Evolutionary conservation across 1,284 basidiomycete species (phyloP), one percentile per base, ranked within the genome.

Genomic region (Microbotryum silenes-acaulis): DNA sequence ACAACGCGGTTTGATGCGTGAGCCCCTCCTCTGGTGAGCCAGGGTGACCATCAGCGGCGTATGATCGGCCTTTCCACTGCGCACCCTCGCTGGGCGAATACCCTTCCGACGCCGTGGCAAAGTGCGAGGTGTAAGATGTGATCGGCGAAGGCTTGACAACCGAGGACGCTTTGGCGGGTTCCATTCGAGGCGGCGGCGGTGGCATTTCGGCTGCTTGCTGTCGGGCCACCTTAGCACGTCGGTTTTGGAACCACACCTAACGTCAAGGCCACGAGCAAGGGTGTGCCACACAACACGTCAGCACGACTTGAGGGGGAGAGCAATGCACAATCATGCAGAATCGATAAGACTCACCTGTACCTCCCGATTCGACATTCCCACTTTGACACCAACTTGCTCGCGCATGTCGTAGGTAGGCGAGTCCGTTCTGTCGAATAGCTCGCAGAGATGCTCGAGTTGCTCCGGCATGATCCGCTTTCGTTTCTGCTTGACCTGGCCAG

Each of bases 241-340:
- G 63, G 48, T 73, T 73, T 59, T 73, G 72, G 47, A 72, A 72
- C 72, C 72, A 73, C 37, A 73, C 70, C 68, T 72, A 47, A 16
- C 42, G 6, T 46, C 23, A 48, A 45, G 12, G 27, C 37, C 23
- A 46, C 6, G 23, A 54, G 25, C 10, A 14, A 54, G 6, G 51
- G 44, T 14, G 20, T 47, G 18, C 23, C 10, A 12, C 23, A 10
- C 10, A 51, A 45, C n/a, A 21, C 8, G 45, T 12, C 16, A 31
- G n/a, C 33, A 20, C 16, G 31, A 16, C 4, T 5, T 14, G 57
- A 53, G 51, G 18, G 48, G 37, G 37, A 33, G 33, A 14, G 37
- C 27, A 47, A 12, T 8, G 27, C 5, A 29, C 25, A 46, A 29
- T 45, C 29, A 27, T 20, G 23, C 21, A 9, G 10, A 27, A 27